Evolutionary conservation across 2,329 filamentous ascomycete genomes (phyloP), one percentile per base, ranked within the genome.

Genomic region (Phialophora chinensis): DNA sequence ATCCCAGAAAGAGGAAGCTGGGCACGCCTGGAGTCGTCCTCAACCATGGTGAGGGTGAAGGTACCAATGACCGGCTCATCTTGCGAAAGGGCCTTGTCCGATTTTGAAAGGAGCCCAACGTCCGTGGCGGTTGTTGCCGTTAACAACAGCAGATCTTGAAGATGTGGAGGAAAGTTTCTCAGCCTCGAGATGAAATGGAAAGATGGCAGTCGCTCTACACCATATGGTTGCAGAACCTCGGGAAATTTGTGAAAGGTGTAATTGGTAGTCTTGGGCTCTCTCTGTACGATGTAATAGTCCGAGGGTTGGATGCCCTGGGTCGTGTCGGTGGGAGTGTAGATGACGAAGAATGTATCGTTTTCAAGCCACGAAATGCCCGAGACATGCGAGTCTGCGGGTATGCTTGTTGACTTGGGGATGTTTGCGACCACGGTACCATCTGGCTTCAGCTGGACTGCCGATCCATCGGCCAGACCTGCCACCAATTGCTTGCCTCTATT

Each of bases 401-500:
- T 74, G 65, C 84, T 84, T 5, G 91, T 88, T 2, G 94, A 92
- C 66, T 87, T 87, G 27, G 93, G 92, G 55, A 99, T 91, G 60
- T 89, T 84, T 42, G 85, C 93, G 79, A 94, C 95, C 31, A 86
- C 84, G 49, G 85, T 85, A 55, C 94, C 94, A 72, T 92, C 87
- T 0, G 91, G 91, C 7, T 91, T 92, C 86, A 98, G 90, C 77
- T 97, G 93, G 63, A 86, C 86, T 60, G 90, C 88, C 12, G 88
- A 89, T 65, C 95, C 95, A 78, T 97, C 88, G 6, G 84, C 88
- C 72, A 95, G 83, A 17, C 96, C 95, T 71, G 92, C 93, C 53
- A 96, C 89, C 52, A 99, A 83, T 76, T 98, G 94, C 77, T 97
- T 99, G 55, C 95, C 95, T 76, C 90, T 92, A 67, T 88, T 90